These are phyloP conservation scores for Lizonia empirigonia DNA, from an alignment of 2,329 filamentous ascomycete genomes.

Conservation along the genomic window DNA sequence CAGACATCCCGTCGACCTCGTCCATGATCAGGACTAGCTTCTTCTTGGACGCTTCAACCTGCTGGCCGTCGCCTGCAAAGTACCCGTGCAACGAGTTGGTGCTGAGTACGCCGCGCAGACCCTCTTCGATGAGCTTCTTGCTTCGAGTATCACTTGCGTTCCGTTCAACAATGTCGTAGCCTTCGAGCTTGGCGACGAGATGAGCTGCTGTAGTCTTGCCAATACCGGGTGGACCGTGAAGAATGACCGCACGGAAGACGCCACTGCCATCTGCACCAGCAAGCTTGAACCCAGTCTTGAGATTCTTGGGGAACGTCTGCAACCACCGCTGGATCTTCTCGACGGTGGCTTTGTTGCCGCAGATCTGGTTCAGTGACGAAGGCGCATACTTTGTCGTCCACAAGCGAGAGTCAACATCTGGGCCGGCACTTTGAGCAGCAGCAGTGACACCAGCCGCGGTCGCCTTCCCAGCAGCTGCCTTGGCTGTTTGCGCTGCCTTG, in stretches of 20 bases:
- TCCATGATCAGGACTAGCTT: constrained; percentile 98
- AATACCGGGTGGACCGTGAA: constrained; percentile 93
- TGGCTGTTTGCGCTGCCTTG: constrained; percentile 41
- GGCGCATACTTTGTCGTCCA: constrained; percentile 98
- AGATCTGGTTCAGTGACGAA: constrained; percentile 82
- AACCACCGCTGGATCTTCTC: constrained; percentile 92
- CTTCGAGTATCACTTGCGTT: constrained; percentile 96
- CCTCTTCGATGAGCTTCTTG: constrained; percentile 91
- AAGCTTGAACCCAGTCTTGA: constrained; percentile 80
- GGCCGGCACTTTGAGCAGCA: constrained; percentile 25
- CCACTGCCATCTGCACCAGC: constrained; percentile 85
- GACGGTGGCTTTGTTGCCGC: constrained; percentile 88
- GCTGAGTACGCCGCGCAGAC: constrained; percentile 87
- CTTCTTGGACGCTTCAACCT: constrained; percentile 80
- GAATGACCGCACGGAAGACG: constrained; percentile 84
- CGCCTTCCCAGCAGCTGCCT: constrained; percentile 45
- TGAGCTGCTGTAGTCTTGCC: constrained; percentile 98
- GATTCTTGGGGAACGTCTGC: constrained; percentile 76
- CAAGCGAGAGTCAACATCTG: constrained; percentile 54
- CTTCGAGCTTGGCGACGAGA: constrained; percentile 87
- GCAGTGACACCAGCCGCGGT: constrained; percentile 38
- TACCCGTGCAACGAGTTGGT: constrained; percentile 92
- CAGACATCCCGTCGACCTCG: constrained; percentile 98
- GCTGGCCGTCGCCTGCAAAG: constrained; percentile 82
- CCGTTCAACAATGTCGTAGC: constrained; percentile 90